These are phyloP conservation scores for Parmelia sp. DNA, from an alignment of 495 filamentous ascomycete genomes.

Conservation along the genomic window DNA sequence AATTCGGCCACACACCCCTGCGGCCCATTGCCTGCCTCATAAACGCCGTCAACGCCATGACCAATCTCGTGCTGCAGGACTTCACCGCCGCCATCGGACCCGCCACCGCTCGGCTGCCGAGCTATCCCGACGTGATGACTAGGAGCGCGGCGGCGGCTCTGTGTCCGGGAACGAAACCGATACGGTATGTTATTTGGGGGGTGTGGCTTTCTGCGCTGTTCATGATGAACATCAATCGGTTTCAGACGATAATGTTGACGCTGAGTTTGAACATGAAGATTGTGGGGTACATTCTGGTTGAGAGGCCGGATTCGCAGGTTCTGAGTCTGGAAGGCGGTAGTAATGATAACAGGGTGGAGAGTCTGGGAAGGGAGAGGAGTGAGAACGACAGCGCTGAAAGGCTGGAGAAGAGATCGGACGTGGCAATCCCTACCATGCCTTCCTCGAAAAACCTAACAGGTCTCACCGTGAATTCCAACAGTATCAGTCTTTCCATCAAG, in stretches of 20 bases:
- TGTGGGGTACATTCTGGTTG: background rate
- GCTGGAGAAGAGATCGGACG: background rate
- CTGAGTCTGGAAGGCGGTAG: background rate
- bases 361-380: background rate
- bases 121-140: background rate
- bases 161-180: background rate
- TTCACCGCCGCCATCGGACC: background rate
- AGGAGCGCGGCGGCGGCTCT: background rate
- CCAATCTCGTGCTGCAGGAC: background rate
- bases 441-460: too few relatives aligned
- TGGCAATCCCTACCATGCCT: background rate
- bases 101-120: background rate
- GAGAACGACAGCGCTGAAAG: background rate
- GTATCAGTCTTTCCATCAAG: background rate
- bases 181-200: background rate
- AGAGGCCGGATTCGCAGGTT: background rate
- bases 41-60: background rate
- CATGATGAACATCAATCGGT: background rate
- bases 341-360: background rate
- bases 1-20: background rate
- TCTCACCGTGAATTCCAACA: background rate
- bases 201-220: background rate
- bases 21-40: background rate
- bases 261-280: background rate
- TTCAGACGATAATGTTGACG: background rate